Conservation (phyloP, 2,329 filamentous ascomycete genomes). For the Aspergillus vadensis region DNA sequence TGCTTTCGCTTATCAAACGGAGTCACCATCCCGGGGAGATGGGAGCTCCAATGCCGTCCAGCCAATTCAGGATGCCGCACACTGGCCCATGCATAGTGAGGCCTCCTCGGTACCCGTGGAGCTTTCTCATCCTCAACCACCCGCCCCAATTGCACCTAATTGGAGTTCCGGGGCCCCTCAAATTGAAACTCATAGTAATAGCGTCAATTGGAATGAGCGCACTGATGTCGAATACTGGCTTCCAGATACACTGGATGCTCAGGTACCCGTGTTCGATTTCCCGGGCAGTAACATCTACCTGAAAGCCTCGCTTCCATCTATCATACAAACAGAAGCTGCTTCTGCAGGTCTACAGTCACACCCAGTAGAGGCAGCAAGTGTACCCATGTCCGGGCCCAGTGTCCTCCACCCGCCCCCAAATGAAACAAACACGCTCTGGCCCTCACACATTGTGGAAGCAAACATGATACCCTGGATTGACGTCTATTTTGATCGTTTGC, state of each 20-base stretch:
- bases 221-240: conserved; percentile 40
- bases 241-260: conserved; percentile 36
- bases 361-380: conserved; percentile 19
- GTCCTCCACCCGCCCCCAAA: conserved; percentile 24
- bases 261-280: conserved; percentile 38
- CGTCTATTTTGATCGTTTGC: conserved; percentile 48
- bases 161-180: conserved; percentile 28
- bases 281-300: conserved; percentile 40
- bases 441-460: conserved; percentile 41
- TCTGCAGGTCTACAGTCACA: conserved; percentile 24
- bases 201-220: conserved; percentile 31
- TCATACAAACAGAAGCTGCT: conserved; percentile 30
- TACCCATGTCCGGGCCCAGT: conserved; percentile 23
- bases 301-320: conserved; percentile 37
- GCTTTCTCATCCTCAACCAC: conserved; percentile 23
- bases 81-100: conserved; percentile 24
- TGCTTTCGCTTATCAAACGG: conserved; percentile 27
- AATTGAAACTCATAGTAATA: conserved; percentile 24
- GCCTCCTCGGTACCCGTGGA: conserved; percentile 25
- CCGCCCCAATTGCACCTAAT: conserved; percentile 22
- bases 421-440: conserved; percentile 38
- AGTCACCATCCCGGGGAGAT: conserved; percentile 22
- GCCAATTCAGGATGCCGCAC: conserved; percentile 24
- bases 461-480: conserved; percentile 47
- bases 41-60: conserved; percentile 16